Evolutionary conservation across 345 rosid species (phyloP).

Genomic region (Ceriops zippeliana): DNA sequence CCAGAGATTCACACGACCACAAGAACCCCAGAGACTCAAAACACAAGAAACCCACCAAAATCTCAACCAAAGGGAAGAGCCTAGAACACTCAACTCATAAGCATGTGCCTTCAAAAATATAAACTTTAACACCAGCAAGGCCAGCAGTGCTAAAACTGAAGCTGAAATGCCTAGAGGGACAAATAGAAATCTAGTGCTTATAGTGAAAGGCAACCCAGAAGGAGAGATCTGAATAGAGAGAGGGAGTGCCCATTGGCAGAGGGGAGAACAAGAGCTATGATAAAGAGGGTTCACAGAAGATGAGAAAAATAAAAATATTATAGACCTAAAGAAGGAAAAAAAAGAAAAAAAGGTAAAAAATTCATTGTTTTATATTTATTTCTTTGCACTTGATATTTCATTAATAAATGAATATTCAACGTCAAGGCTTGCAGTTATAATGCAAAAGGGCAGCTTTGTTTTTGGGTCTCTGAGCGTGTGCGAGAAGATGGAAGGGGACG

Average conservation of each 20-base stretch:
- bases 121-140: background rate
- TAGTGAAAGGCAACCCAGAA: background rate
- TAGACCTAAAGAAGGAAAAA: background rate
- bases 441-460: constrained; percentile 1
- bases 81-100: constrained; percentile 21
- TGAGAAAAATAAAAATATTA: constrained; percentile 11
- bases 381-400: background rate
- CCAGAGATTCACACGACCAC: background rate
- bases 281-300: constrained; percentile 16
- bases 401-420: background rate
- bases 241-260: constrained; percentile 1
- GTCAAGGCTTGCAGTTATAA: background rate
- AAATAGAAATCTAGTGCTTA: constrained; percentile 38
- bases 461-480: background rate
- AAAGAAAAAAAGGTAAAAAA: no score
- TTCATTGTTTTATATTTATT: background rate
- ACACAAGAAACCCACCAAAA: background rate
- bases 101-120: constrained; percentile 23
- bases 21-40: constrained; percentile 8
- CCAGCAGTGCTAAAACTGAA: background rate
- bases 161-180: background rate
- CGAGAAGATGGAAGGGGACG: background rate
- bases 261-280: background rate
- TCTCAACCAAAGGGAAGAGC: background rate
- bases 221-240: constrained; percentile 40